Percentiles rank a stretch among this genome's conserved stretches.
phyloP scores from a whole-genome alignment of 495 filamentous ascomycete species.

The Aspergillus cavernicola region DNA sequence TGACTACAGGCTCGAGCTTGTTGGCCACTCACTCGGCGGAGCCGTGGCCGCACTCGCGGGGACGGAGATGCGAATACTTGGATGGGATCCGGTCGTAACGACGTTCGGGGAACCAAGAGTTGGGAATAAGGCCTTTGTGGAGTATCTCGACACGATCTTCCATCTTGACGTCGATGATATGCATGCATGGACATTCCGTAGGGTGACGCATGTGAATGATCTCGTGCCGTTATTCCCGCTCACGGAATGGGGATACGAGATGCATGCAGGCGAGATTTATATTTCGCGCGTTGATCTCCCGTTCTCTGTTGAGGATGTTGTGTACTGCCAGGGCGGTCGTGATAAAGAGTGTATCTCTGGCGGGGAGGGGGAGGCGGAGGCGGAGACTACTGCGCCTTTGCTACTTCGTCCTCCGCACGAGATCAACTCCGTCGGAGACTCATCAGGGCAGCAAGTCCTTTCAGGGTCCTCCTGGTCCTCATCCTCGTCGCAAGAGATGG shows the following conservation, averaged over 20 bases:
- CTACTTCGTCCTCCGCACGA: not conserved
- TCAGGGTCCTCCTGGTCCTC: not conserved
- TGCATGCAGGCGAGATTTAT: constrained; percentile 83
- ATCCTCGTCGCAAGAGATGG: not conserved
- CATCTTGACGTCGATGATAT: constrained; percentile 32
- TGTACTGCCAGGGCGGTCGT: constrained; percentile 62
- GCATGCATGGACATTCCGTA: constrained; percentile 54
- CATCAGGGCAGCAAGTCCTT: constrained; percentile 5
- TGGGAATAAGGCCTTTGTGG: constrained; percentile 68
- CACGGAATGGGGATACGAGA: constrained; percentile 77
- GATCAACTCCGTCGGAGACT: not conserved
- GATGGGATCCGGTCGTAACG: constrained; percentile 71
- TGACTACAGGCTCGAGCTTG: constrained; percentile 66
- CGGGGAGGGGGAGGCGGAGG: too few species aligned
- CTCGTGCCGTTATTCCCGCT: constrained; percentile 87
- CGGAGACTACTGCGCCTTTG: not conserved
- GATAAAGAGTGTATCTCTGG: constrained; percentile 70
- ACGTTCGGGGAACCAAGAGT: constrained; percentile 91
- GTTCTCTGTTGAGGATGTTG: constrained; percentile 63
- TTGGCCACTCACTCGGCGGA: constrained; percentile 90
- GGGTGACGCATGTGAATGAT: constrained; percentile 82
- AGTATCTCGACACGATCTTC: constrained; percentile 68
- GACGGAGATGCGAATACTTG: constrained; percentile 65
- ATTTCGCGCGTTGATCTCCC: constrained; percentile 69
- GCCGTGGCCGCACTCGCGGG: constrained; percentile 86